Evolutionary conservation across 2,329 filamentous ascomycete species (phyloP), one percentile per base, ranked within the genome.

Genomic region (Colletotrichum agaves): DNA sequence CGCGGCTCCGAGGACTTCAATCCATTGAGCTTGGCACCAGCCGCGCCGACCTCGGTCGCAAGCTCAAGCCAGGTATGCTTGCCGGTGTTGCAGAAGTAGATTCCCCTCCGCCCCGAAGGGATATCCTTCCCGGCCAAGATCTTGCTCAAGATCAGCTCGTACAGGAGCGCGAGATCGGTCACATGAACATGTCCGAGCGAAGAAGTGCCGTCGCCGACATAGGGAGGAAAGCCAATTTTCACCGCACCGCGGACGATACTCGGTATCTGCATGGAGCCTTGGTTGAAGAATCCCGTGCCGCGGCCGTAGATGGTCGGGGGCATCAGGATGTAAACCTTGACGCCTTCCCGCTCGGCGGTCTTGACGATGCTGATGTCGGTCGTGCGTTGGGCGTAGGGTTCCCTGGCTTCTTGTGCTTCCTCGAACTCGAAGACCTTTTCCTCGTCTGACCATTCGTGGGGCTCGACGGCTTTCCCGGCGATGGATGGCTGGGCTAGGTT

Each of bases 251-350:
- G 70, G 4, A 78, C 76, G 8, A 80, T 67, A 10, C 67, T 71
- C n/a, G 71, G 79, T 17, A 84, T 75, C 69, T 84, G 79, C 23
- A 80, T 75, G 13, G 78, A 78, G 1, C 70, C 67, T 8, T 67
- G 74, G 41, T 84, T 80, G 71, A 82, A 84, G 0, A 77, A 71
- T 1, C 83, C 83, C 1, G 74, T 76, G 6, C 83, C 82, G 1
- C 71, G 63, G 17, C 84, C 84, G 71, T 81, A 87, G 52, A 87
- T 83, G 3, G 79, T 78, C 0, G 82, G 82, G 0, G 78, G 75
- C 78, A 83, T 83, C 49, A 87, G 75, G 52, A 84, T 77, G 49
- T 81, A 75, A 0, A 84, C 83, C 63, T 79, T 79, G 2, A 87
- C 79, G 3, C 78, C 77, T 0, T 76, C 49, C 17, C 76, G 73